These are phyloP conservation scores for Termitomyces sp. DNA, from an alignment of 768 basidiomycete genomes.

Conservation along the genomic window DNA sequence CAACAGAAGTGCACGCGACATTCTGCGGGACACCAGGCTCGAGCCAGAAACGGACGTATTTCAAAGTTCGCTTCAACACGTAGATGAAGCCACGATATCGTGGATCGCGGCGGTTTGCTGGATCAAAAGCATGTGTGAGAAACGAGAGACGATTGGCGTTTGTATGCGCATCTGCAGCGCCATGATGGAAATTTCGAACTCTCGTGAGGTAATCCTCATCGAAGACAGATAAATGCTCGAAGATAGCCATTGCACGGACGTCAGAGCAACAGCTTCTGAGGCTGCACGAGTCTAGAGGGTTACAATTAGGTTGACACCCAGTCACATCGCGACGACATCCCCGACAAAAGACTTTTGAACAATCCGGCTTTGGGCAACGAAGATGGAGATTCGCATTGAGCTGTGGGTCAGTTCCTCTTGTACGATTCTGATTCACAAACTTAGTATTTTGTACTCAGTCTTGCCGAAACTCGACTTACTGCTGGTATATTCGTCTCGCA, in stretches of 20 bases:
- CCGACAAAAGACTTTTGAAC: conserved; percentile 2
- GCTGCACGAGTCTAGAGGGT: background rate
- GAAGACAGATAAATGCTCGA: conserved; percentile 9
- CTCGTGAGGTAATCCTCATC: conserved; percentile 6
- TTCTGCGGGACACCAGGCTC: conserved; percentile 1
- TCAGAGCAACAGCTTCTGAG: conserved; percentile 10
- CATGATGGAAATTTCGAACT: background rate
- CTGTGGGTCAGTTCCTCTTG: background rate
- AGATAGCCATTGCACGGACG: conserved; percentile 14
- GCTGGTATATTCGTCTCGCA: conserved; percentile 2
- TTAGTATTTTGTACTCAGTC: background rate
- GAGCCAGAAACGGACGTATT: conserved; percentile 10
- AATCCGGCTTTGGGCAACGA: conserved; percentile 1
- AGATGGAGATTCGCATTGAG: conserved; percentile 3
- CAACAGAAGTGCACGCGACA: background rate
- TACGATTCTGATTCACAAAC: background rate
- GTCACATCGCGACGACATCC: conserved; percentile 4
- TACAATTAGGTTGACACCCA: conserved; percentile 1
- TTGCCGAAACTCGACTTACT: conserved; percentile 1
- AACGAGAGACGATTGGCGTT: background rate
- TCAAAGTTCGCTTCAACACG: conserved; percentile 10
- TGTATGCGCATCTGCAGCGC: background rate
- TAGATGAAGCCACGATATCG: background rate
- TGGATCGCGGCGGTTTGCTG: background rate
- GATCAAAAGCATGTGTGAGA: conserved; percentile 1